Percentiles rank a stretch among this genome's conserved stretches.
Conservation (phyloP, 108 stramenopile species). For the Skeletonema tropicum region DNA sequence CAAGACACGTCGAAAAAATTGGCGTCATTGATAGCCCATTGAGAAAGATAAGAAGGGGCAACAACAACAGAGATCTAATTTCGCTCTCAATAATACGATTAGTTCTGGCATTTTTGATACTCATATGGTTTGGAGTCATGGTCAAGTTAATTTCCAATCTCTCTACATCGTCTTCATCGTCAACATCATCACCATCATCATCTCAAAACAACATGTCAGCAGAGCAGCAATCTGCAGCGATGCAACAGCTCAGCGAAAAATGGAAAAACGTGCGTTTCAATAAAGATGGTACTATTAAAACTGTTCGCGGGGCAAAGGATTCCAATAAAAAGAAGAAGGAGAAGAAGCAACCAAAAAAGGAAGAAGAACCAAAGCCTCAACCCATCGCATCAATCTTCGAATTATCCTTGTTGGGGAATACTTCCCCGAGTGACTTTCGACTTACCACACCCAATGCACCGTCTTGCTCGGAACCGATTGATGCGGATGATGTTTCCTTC, state of each 20-base stretch:
- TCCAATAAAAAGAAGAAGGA: not conserved
- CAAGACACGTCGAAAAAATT: not conserved
- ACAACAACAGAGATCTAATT: not conserved
- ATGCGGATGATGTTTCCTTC: slow-evolving; percentile 24
- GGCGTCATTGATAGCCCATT: not conserved
- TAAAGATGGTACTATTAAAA: not conserved
- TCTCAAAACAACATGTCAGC: not conserved
- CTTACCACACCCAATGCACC: slow-evolving; percentile 43
- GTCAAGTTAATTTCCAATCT: not conserved
- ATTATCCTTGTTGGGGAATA: slow-evolving; percentile 7
- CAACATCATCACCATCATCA: no score
- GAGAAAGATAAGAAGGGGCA: not conserved
- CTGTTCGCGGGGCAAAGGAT: not conserved
- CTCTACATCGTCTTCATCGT: not conserved
- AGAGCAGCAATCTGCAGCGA: not conserved
- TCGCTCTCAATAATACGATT: not conserved
- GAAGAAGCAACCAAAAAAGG: not conserved
- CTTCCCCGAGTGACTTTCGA: slow-evolving; percentile 33
- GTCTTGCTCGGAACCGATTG: slow-evolving; percentile 33
- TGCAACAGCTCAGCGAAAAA: not conserved
- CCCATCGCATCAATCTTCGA: slow-evolving; percentile 3
- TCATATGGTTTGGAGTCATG: not conserved
- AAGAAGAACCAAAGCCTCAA: not conserved
- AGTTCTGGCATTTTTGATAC: not conserved
- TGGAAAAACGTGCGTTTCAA: not conserved